Conservation (phyloP, 2,329 filamentous ascomycete species). For the Sclerotinia trifoliorum region DNA sequence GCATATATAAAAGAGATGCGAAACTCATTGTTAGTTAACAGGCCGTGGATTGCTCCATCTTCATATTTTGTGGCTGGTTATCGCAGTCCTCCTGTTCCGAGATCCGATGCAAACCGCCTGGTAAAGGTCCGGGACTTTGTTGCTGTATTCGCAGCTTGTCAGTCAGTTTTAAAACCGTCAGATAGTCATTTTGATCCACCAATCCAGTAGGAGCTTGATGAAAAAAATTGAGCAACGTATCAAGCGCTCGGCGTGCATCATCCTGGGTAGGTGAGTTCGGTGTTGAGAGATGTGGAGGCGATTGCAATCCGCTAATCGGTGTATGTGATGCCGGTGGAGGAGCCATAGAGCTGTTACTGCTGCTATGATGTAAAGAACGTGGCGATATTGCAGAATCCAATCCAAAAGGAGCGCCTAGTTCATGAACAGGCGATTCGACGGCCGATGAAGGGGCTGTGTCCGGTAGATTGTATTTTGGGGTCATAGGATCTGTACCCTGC, state of each 20-base stretch:
- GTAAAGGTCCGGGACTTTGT: slow-evolving; percentile 36
- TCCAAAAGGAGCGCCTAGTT: slow-evolving; percentile 42
- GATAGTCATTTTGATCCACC: slow-evolving; percentile 74
- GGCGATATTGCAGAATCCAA: slow-evolving; percentile 44
- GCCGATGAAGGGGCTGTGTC: slow-evolving; percentile 44
- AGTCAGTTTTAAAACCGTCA: slow-evolving; percentile 76
- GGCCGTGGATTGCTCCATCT: slow-evolving; percentile 39
- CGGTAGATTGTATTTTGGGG: slow-evolving; percentile 50
- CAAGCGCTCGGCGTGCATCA: slow-evolving; percentile 77
- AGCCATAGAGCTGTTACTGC: slow-evolving; percentile 51
- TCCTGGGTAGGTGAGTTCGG: slow-evolving; percentile 73
- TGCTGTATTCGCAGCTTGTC: slow-evolving; percentile 76
- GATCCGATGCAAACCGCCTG: slow-evolving; percentile 44
- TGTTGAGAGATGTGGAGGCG: slow-evolving; percentile 53
- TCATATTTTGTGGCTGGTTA: slow-evolving; percentile 29
- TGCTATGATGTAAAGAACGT: slow-evolving; percentile 51
- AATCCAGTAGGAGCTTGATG: slow-evolving; percentile 64
- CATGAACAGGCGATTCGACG: slow-evolving; percentile 52
- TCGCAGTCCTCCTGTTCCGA: slow-evolving; percentile 39
- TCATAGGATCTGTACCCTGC: slow-evolving; percentile 52
- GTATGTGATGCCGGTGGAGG: slow-evolving; percentile 43
- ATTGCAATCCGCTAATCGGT: slow-evolving; percentile 40
- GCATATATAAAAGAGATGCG: neutral
- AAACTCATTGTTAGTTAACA: slow-evolving; percentile 27
- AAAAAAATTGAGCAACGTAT: slow-evolving; percentile 80